Conservation (phyloP, 208 protist genomes). For the Leishmania aethiopica region DNA sequence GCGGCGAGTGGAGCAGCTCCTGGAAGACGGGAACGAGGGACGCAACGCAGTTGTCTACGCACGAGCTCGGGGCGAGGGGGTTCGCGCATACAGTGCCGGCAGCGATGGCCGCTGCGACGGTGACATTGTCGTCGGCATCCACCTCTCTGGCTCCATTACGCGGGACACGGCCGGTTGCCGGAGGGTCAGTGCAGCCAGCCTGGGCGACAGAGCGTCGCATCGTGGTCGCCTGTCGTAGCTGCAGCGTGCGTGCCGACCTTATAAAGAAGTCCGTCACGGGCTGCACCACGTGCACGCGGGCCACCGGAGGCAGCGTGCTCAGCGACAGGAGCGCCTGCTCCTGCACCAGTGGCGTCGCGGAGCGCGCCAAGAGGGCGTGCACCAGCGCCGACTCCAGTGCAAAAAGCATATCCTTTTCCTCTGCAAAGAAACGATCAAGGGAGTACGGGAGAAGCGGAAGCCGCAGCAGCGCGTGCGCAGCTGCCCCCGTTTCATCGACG, state of each 20-base stretch:
- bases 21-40: conserved; percentile 14
- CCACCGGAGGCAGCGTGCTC: conserved; percentile 50
- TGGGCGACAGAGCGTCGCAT: conserved; percentile 17
- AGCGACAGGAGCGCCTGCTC: conserved; percentile 70
- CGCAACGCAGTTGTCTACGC: conserved; percentile 3
- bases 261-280: conserved; percentile 67
- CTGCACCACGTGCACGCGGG: conserved; percentile 46
- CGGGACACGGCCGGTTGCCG: neutral
- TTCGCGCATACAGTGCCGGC: conserved; percentile 44
- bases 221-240: conserved; percentile 18
- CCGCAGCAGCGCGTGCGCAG: conserved; percentile 8
- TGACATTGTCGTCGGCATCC: conserved; percentile 35
- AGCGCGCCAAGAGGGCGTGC: conserved; percentile 23
- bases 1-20: conserved; percentile 38
- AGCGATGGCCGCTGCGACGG: conserved; percentile 52
- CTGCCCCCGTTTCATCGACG: too few species aligned
- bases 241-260: conserved; percentile 15
- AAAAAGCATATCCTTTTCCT: conserved; percentile 50
- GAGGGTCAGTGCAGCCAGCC: neutral
- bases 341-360: conserved; percentile 28
- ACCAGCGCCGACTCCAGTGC: conserved; percentile 56
- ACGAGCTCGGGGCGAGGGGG: conserved; percentile 15
- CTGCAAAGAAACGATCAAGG: conserved; percentile 44
- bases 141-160: neutral
- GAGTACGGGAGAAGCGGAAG: conserved; percentile 46